phyloP scores from a whole-genome alignment of 768 basidiomycete species.

The Agrocybe chaxingu region DNA sequence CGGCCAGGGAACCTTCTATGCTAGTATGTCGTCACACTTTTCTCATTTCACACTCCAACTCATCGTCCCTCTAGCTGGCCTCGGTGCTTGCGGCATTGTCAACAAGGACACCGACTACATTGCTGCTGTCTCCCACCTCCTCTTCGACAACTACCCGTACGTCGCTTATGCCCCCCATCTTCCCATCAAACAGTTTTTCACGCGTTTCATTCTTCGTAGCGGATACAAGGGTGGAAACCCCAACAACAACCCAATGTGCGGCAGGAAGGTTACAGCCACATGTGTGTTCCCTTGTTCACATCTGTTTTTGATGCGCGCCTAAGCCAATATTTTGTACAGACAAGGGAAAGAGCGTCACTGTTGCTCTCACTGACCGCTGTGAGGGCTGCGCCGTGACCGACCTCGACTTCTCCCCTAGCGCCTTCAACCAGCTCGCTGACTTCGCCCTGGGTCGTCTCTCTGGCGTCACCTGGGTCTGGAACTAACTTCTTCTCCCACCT shows the following conservation, averaged over 20 bases:
- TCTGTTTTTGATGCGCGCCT: neutral
- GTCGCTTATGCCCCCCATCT: constrained; percentile 20
- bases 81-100: constrained; percentile 61
- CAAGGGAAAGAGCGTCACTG: constrained; percentile 43
- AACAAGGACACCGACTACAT: constrained; percentile 52
- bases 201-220: constrained; percentile 28
- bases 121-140: constrained; percentile 50
- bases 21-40: constrained; percentile 26
- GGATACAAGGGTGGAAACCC: constrained; percentile 59
- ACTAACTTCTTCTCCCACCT: constrained; percentile 19
- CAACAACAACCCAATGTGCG: constrained; percentile 75
- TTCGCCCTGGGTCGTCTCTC: constrained; percentile 46
- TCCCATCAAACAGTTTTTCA: constrained; percentile 1
- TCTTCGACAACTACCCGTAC: constrained; percentile 63
- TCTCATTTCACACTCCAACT: constrained; percentile 1
- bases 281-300: constrained; percentile 37
- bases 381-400: constrained; percentile 43
- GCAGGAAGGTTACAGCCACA: constrained; percentile 35
- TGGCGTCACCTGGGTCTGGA: constrained; percentile 49
- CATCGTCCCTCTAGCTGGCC: constrained; percentile 38
- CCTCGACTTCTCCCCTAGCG: constrained; percentile 62
- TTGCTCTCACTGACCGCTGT: constrained; percentile 64
- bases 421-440: constrained; percentile 49
- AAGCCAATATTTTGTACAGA: constrained; percentile 32
- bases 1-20: constrained; percentile 59